phyloP scores from a whole-genome alignment of 179 eudicot genomes.

The Silene vulgaris region DNA sequence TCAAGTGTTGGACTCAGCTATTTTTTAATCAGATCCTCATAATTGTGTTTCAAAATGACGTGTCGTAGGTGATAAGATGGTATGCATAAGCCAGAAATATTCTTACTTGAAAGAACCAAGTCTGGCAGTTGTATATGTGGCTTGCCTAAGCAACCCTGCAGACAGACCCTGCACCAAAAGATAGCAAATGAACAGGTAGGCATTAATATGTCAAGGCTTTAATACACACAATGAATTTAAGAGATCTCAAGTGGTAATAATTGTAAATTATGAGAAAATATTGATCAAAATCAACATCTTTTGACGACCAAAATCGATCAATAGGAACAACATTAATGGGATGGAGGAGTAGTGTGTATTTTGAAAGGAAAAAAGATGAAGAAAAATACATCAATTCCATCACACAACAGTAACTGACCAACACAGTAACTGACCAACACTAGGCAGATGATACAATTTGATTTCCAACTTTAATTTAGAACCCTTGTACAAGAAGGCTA shows the following conservation, averaged over 20 bases:
- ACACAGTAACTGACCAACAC: too few relatives aligned
- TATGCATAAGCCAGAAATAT: conserved; percentile 3
- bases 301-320: not conserved
- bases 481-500: not conserved
- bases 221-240: not conserved
- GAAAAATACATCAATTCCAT: not conserved
- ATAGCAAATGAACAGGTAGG: not conserved
- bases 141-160: conserved; percentile 58
- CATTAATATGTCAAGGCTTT: not conserved
- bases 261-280: not conserved
- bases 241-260: not conserved
- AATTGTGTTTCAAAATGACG: too few relatives aligned
- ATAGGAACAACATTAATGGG: not conserved
- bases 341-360: not conserved
- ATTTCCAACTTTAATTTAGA: not conserved
- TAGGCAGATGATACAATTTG: not conserved
- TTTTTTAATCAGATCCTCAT: too few relatives aligned
- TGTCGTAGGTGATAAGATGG: not conserved
- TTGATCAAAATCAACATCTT: not conserved
- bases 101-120: conserved; percentile 53
- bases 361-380: too few relatives aligned
- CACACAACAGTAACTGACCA: too few relatives aligned
- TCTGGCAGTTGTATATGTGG: conserved; percentile 52
- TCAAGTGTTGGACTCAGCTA: not conserved
- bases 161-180: conserved; percentile 43